Percentiles rank a stretch among this genome's conserved stretches.
Evolutionary conservation across 805 yeast genomes (phyloP).

Genomic region (Starmerella potacharoeniae): DNA sequence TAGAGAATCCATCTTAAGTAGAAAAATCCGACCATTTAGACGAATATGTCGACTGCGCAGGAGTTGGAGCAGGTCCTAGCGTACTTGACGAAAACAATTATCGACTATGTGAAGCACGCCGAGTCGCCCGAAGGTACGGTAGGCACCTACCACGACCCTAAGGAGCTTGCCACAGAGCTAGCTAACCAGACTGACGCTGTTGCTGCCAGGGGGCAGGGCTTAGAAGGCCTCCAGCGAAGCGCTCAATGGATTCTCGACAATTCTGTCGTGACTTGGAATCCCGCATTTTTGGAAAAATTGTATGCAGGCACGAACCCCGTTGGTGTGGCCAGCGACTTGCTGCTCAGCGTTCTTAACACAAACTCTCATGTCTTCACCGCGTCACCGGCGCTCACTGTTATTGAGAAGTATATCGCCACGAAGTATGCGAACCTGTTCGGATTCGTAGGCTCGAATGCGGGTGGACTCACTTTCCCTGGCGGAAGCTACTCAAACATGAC

Average conservation of each 20-base stretch:
- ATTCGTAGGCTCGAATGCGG: slow-evolving; percentile 43
- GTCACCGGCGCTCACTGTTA: slow-evolving; percentile 64
- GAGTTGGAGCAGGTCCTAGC: slow-evolving; percentile 44
- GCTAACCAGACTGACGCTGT: slow-evolving; percentile 27
- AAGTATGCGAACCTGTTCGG: slow-evolving; percentile 59
- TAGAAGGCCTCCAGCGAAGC: slow-evolving; percentile 36
- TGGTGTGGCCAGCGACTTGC: slow-evolving; percentile 62
- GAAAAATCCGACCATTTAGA: too few species aligned
- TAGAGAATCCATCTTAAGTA: background rate
- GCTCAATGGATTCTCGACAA: slow-evolving; percentile 49
- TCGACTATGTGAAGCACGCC: slow-evolving; percentile 41
- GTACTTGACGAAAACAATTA: slow-evolving; percentile 40
- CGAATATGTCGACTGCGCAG: slow-evolving; percentile 25
- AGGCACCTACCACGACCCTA: slow-evolving; percentile 38
- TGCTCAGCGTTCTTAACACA: slow-evolving; percentile 61
- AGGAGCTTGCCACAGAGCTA: slow-evolving; percentile 32
- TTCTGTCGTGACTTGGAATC: slow-evolving; percentile 78
- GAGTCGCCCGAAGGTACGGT: slow-evolving; percentile 38
- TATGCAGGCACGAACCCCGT: slow-evolving; percentile 81
- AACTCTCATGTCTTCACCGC: slow-evolving; percentile 78
- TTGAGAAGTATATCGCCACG: slow-evolving; percentile 57
- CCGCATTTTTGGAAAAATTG: slow-evolving; percentile 72
- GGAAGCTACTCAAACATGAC: slow-evolving; percentile 83
- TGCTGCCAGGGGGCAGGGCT: slow-evolving; percentile 32
- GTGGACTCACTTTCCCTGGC: slow-evolving; percentile 78